phyloP scores from a whole-genome alignment of 2,329 filamentous ascomycete species.

The Sporothrix sp. region DNA sequence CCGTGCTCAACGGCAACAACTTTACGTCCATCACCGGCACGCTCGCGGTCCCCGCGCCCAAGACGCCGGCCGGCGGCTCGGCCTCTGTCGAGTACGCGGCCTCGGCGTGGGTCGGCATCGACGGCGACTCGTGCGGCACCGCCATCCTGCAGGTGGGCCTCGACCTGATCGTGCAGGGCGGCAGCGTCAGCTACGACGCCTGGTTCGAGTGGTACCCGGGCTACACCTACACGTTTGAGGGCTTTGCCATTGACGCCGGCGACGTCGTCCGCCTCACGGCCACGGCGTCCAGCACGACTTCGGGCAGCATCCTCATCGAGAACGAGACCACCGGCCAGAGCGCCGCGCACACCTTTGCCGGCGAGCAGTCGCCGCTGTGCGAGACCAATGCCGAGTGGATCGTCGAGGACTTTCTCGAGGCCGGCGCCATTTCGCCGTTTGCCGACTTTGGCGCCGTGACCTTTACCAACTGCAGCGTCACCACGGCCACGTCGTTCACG shows the following conservation, averaged over 20 bases:
- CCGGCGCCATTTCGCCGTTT: slow-evolving; percentile 20
- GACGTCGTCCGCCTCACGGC: slow-evolving; percentile 23
- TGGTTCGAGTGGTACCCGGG: slow-evolving; percentile 28
- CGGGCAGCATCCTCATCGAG: slow-evolving; percentile 18
- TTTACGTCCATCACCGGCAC: slow-evolving; percentile 19
- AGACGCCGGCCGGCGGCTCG: slow-evolving; percentile 15
- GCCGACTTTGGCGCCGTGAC: slow-evolving; percentile 26
- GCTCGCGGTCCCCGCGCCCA: slow-evolving; percentile 22
- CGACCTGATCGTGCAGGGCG: slow-evolving; percentile 17
- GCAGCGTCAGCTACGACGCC: slow-evolving; percentile 14
- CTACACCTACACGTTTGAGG: slow-evolving; percentile 21
- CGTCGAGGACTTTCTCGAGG: slow-evolving; percentile 23
- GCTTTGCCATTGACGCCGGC: slow-evolving; percentile 22
- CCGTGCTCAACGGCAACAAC: slow-evolving; percentile 13
- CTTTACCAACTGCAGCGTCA: slow-evolving; percentile 33
- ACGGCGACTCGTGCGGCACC: slow-evolving; percentile 23
- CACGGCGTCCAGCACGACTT: slow-evolving; percentile 28
- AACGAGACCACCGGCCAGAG: slow-evolving; percentile 32
- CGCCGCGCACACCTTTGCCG: slow-evolving; percentile 34
- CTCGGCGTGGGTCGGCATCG: slow-evolving; percentile 25
- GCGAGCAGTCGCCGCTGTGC: slow-evolving; percentile 27
- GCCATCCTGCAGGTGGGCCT: slow-evolving; percentile 24
- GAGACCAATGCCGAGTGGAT: slow-evolving; percentile 25
- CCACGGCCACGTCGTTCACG: slow-evolving; percentile 19
- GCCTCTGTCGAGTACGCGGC: slow-evolving; percentile 20